Evolutionary conservation across 495 filamentous ascomycete species (phyloP).

Genomic region (Penicillium cinerascens): DNA sequence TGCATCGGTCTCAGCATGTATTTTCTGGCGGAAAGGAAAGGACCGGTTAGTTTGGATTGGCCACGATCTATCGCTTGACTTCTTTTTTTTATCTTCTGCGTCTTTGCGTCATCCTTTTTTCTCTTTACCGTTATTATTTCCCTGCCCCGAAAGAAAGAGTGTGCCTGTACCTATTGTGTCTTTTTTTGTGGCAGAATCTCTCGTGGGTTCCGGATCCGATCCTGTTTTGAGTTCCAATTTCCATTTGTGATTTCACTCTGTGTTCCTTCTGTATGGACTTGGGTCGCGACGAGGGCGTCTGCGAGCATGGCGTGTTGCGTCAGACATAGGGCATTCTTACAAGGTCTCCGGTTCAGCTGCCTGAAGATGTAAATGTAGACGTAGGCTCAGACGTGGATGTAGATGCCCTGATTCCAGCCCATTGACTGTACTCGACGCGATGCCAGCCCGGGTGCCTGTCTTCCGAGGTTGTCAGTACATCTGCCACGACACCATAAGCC

Average conservation of each 20-base stretch:
- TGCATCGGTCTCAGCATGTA: slow-evolving; percentile 40
- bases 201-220: slow-evolving; percentile 19
- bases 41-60: slow-evolving; percentile 35
- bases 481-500: too few species aligned
- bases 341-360: slow-evolving; percentile 10
- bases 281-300: slow-evolving; percentile 6
- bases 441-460: neutral
- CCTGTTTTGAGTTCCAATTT: slow-evolving; percentile 27
- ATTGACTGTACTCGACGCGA: too few species aligned
- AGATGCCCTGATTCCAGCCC: too few species aligned
- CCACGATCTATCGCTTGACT: slow-evolving; percentile 29
- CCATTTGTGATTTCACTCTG: slow-evolving; percentile 21
- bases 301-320: slow-evolving; percentile 19
- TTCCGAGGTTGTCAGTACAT: too few species aligned
- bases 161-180: slow-evolving; percentile 31
- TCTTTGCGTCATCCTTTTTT: slow-evolving; percentile 19
- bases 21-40: slow-evolving; percentile 33
- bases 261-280: neutral
- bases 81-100: slow-evolving; percentile 13
- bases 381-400: neutral
- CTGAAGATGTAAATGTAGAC: neutral
- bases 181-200: slow-evolving; percentile 12
- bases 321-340: slow-evolving; percentile 16
- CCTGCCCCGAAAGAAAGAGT: slow-evolving; percentile 24
- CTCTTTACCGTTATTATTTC: slow-evolving; percentile 21